phyloP scores from a whole-genome alignment of 306 rosid genomes.

The Fragaria vesca region DNA sequence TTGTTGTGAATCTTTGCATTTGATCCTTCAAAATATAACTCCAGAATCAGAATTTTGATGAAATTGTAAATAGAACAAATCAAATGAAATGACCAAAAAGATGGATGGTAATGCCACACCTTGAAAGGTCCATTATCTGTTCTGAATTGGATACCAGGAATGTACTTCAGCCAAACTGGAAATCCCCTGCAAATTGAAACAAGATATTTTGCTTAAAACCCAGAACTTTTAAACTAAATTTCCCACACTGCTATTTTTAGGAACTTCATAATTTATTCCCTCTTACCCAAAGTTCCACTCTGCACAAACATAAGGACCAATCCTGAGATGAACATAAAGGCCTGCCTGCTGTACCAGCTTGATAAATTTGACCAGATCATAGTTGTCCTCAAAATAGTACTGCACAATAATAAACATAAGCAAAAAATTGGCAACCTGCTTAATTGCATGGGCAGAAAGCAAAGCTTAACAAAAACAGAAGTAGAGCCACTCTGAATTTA shows the following conservation, averaged over 20 bases:
- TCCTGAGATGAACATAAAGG: conserved; percentile 82
- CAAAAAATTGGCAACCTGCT: conserved; percentile 11
- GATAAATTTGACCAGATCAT: conserved; percentile 86
- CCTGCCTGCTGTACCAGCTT: conserved; percentile 95
- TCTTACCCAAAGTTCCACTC: conserved; percentile 99
- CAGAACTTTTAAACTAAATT: not conserved
- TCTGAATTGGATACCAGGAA: conserved; percentile 88
- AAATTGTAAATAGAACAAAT: not conserved
- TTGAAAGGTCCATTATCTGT: conserved; percentile 92
- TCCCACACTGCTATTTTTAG: not conserved
- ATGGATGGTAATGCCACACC: conserved; percentile 45
- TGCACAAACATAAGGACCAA: conserved; percentile 98
- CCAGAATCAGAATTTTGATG: conserved; percentile 24
- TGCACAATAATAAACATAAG: conserved; percentile 27
- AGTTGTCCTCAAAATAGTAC: conserved; percentile 91
- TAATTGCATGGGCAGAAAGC: not conserved
- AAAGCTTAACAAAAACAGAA: conserved; percentile 22
- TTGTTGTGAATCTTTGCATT: conserved; percentile 79
- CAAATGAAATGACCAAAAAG: not conserved
- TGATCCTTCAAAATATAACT: conserved; percentile 50
- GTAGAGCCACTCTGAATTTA: conserved; percentile 39
- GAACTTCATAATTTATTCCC: conserved; percentile 1
- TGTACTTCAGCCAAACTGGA: conserved; percentile 97
- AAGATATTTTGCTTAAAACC: conserved; percentile 15
- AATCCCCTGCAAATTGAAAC: conserved; percentile 63